A percentile compares a stretch with the other conserved stretches of the same genome.
These are phyloP conservation scores for Plasmodium vivax DNA, from an alignment of 169 alveolate genomes.

Conservation along the genomic window DNA sequence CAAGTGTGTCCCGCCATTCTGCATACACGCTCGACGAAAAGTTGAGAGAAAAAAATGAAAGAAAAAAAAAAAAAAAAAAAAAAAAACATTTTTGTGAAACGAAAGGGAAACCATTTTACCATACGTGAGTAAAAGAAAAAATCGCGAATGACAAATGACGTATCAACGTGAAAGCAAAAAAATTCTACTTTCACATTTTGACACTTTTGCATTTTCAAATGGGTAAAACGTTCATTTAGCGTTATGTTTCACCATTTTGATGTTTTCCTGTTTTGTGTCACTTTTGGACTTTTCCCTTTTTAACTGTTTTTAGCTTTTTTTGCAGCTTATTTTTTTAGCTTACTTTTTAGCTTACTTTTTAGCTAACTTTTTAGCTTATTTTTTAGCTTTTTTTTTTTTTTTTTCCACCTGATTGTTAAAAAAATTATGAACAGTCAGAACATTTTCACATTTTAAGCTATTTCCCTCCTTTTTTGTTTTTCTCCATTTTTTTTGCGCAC, in stretches of 20 bases:
- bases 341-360: neutral
- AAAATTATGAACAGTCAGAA: constrained; percentile 7
- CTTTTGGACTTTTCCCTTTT: neutral
- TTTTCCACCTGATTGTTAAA: neutral
- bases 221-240: neutral
- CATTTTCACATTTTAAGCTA: neutral
- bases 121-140: neutral
- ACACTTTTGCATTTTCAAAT: neutral
- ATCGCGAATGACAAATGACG: neutral
- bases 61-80: neutral
- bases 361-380: neutral
- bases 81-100: neutral
- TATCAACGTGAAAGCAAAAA: neutral
- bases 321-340: too few relatives aligned
- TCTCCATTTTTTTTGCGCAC: neutral
- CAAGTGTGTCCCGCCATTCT: neutral
- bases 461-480: neutral
- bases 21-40: neutral
- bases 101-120: neutral
- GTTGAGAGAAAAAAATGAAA: neutral
- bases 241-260: neutral
- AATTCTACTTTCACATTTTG: neutral
- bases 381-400: neutral
- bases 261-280: neutral
- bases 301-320: neutral